Evolutionary conservation across 352 stramenopile species (phyloP).

Genomic region (Pythium phragmiticola): DNA sequence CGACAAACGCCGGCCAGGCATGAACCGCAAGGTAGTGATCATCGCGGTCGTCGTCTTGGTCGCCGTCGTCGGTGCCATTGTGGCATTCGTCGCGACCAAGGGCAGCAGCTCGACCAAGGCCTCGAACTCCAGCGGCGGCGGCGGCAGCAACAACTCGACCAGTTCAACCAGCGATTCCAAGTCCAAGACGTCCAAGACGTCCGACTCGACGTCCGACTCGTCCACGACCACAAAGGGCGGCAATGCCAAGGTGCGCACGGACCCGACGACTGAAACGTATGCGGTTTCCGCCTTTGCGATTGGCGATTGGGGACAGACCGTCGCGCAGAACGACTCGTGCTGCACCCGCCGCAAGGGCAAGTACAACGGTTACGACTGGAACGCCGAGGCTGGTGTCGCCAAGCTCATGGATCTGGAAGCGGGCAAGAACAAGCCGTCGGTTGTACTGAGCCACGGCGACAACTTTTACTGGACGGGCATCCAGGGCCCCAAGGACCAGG

Average conservation of each 20-base stretch:
- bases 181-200: background rate
- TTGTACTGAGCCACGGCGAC: constrained; percentile 42
- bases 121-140: constrained; percentile 21
- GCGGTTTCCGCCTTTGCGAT: constrained; percentile 28
- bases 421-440: constrained; percentile 29
- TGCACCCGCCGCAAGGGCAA: constrained; percentile 28
- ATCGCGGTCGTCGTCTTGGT: constrained; percentile 19
- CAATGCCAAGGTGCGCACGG: constrained; percentile 24
- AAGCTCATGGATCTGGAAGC: constrained; percentile 40
- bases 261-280: constrained; percentile 21
- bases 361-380: constrained; percentile 36
- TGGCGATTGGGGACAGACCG: constrained; percentile 31
- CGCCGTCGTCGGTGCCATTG: constrained; percentile 19
- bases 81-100: constrained; percentile 23
- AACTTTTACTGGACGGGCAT: constrained; percentile 54
- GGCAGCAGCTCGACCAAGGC: constrained; percentile 14
- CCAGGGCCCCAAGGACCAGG: constrained; percentile 24
- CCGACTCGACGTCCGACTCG: constrained; percentile 11
- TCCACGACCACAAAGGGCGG: background rate
- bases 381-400: constrained; percentile 29
- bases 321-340: constrained; percentile 27
- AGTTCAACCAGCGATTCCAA: constrained; percentile 6
- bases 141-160: constrained; percentile 12
- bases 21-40: constrained; percentile 22
- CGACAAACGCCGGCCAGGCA: constrained; percentile 6